Conservation (phyloP, 2,329 filamentous ascomycete genomes). For the Microdochium trichocladiopsis region DNA sequence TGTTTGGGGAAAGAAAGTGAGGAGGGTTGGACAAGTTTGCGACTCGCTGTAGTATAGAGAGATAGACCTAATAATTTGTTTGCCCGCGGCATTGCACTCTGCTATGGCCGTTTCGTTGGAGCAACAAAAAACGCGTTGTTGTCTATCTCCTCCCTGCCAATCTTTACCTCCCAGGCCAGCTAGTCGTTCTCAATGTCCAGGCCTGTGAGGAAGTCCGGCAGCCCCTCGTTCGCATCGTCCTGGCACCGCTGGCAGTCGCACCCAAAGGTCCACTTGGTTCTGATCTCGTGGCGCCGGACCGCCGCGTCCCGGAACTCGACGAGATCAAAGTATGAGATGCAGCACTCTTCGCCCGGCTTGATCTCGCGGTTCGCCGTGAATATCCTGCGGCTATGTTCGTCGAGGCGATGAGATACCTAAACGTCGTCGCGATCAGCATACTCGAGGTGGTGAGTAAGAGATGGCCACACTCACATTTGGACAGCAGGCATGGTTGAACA, state of each 20-base stretch:
- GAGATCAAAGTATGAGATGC: slow-evolving; percentile 8
- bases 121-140: no score
- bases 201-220: background rate
- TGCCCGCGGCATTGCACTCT: no score
- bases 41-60: no score
- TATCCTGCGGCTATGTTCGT: slow-evolving; percentile 3
- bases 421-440: background rate
- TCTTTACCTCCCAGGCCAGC: background rate
- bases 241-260: slow-evolving; percentile 7
- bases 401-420: slow-evolving; percentile 6
- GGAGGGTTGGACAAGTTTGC: no score
- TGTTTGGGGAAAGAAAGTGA: no score
- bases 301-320: slow-evolving; percentile 1
- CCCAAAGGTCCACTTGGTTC: slow-evolving; percentile 4
- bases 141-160: no score
- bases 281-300: slow-evolving; percentile 3
- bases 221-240: background rate
- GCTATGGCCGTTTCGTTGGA: no score
- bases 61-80: no score
- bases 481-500: slow-evolving; percentile 9
- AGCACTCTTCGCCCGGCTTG: slow-evolving; percentile 7
- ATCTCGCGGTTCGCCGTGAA: slow-evolving; percentile 6
- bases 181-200: background rate
- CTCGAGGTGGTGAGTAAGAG: background rate
- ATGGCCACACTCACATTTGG: slow-evolving; percentile 6